These are phyloP conservation scores for Asterella californica DNA, from an alignment of 225 moss, liverwort and hornwort species.

Conservation along the genomic window DNA sequence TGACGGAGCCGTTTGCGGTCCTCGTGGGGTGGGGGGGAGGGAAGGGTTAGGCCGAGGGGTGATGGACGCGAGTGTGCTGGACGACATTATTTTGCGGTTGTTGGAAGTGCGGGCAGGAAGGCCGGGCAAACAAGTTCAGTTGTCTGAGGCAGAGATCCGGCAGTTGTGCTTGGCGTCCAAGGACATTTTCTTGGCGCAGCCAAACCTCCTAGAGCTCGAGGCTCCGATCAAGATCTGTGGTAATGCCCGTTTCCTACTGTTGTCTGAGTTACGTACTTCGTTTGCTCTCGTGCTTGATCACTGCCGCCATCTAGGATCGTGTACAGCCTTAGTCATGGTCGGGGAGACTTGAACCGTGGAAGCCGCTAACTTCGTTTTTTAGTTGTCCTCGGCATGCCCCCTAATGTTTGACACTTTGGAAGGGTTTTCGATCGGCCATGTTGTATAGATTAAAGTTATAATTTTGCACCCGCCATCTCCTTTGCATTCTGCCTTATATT, in stretches of 20 bases:
- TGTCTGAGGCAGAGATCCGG: conserved; percentile 91
- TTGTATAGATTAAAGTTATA: not conserved
- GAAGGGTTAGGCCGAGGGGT: conserved; percentile 43
- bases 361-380: not conserved
- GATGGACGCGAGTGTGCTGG: conserved; percentile 83
- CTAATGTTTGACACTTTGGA: not conserved
- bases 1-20: conserved; percentile 35
- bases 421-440: not conserved
- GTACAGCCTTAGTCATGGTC: not conserved
- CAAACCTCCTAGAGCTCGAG: conserved; percentile 97
- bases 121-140: conserved; percentile 98
- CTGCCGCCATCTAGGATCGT: not conserved
- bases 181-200: conserved; percentile 92
- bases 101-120: conserved; percentile 82
- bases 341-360: not conserved
- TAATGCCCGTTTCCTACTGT: conserved; percentile 29
- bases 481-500: not conserved
- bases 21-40: conserved; percentile 23
- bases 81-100: conserved; percentile 90
- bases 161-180: conserved; percentile 92
- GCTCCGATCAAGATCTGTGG: conserved; percentile 99
- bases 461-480: not conserved
- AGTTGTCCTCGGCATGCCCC: too few relatives aligned
- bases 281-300: not conserved
- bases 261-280: not conserved